Evolutionary conservation across 495 filamentous ascomycete genomes (phyloP), one percentile per base, ranked within the genome.

Genomic region (Tuber umbilicatum): DNA sequence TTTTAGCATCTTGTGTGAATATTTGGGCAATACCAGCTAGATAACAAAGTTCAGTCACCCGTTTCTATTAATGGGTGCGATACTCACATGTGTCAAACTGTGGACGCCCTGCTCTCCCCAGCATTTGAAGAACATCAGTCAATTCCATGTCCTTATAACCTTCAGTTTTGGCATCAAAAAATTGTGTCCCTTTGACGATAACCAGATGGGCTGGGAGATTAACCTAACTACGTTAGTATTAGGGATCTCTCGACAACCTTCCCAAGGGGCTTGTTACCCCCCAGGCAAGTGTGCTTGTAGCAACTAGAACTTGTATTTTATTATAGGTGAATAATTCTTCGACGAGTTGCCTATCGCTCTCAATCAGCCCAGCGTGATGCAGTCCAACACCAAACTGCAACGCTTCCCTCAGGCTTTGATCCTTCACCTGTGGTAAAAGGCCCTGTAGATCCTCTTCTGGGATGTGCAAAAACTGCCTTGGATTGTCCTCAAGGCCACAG

Each of bases 71-170:
- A n/a, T 31, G 60, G 41, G 23, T 10, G n/a, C 21, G 69, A 41
- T 40, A 72, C 75, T 74, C 27, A 79, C 77, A 95, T 69, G 90
- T 90, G 81, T 99, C 95, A 82, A 99, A 99, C 82, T 99, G 95
- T 21, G 95, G 95, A 73, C 95, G 91, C 21, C 95, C 95, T 31
- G 95, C 95, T 84, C 95, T 91, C 73, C 95, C 95, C 39, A 99
- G 86, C 95, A 99, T 99, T 84, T 99, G 95, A 74, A 99, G 86
- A 67, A 99, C 95, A 85, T 99, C 95, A 0, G 95, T 99, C 72
- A 99, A 85, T 84, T 99, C 96, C 96, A 98, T 98, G 84, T 99
- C 95, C 78, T 92, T 94, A 83, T 99, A 99, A 0, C 93, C 95
- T 84, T 97, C 96, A 41, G 93, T 94, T 81, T 99, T 98, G 9